A percentile compares a stretch with the other conserved stretches of the same genome.
Conservation (phyloP, 2,329 filamentous ascomycete genomes). For the Phialocephala sp. region DNA sequence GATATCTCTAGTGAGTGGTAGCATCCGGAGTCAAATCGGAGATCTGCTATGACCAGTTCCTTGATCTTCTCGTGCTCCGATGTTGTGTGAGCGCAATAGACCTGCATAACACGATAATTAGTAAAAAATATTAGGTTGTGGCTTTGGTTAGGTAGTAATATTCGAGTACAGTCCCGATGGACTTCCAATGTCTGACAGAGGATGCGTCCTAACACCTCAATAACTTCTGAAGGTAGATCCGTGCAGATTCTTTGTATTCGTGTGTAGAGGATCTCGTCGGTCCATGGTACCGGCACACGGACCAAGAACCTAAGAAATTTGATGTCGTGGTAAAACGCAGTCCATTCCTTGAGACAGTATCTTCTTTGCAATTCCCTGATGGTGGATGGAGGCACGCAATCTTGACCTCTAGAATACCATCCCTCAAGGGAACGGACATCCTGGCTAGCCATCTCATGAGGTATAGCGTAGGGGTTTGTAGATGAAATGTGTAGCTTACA, state of each 20-base stretch:
- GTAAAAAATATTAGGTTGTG: constrained; percentile 40
- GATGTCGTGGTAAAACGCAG: background rate
- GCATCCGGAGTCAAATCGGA: constrained; percentile 19
- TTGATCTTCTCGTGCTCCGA: constrained; percentile 28
- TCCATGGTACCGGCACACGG: background rate
- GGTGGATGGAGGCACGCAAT: background rate
- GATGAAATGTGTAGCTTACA: constrained; percentile 3
- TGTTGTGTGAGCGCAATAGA: constrained; percentile 37
- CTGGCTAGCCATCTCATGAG: background rate
- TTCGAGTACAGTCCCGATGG: constrained; percentile 30
- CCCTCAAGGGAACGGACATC: background rate
- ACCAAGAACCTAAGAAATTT: background rate
- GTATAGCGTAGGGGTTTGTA: background rate
- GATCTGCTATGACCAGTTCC: constrained; percentile 18
- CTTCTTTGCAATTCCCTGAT: background rate
- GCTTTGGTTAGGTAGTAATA: constrained; percentile 17
- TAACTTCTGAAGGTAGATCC: constrained; percentile 3
- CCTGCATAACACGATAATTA: constrained; percentile 39
- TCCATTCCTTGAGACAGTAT: background rate
- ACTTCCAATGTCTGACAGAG: constrained; percentile 32
- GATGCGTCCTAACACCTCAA: constrained; percentile 30
- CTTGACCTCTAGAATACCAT: background rate
- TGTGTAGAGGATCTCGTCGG: background rate
- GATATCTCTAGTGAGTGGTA: constrained; percentile 17
- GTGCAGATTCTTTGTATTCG: background rate